Evolutionary conservation across 148 eudicot species (phyloP), one percentile per base, ranked within the genome.

Genomic region (Camellia granthamiana): DNA sequence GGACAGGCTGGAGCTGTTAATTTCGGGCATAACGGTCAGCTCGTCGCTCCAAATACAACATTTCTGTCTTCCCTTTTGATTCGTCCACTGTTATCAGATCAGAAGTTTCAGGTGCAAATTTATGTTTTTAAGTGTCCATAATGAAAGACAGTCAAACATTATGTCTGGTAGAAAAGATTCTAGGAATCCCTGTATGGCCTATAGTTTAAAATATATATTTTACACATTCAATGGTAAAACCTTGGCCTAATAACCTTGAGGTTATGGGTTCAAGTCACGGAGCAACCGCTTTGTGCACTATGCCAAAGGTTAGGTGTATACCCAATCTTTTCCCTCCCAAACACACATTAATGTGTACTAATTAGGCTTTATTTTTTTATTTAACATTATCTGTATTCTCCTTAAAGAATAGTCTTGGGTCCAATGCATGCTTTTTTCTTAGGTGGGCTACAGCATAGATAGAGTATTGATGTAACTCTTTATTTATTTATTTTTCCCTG

Each of bases 71-170:
- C 89, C 54, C 23, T 77, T 79, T 79, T 65, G 54, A 73, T 78
- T n/a, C 87, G 81, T 76, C 86, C 88, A 55, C 75, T 61, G 71
- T 63, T 84, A 38, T 62, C 86, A 42, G 87, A 87, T 83, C 85
- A 78, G 47, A 87, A 86, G 66, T 82, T 81, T 72, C 92, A 92
- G 92, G 92, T 91, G 78, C 86, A 41, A 66, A 66, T 23, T 77
- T 69, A 7, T 64, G 12, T 69, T 72, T 56, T 47, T 7, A 14
- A 30, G 52, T 9, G n/a, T 73, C 16, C 63, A 44, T 8, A 16
- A 11, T 77, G 21, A 21, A 51, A 76, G 54, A 75, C 42, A 6
- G 18, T 61, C 18, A 59, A 68, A 10, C 38, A 9, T 10, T 7
- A 21, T 38, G 13, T 76, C 6, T 42, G 44, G 3, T 5, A 2